These are phyloP conservation scores for Globisporangium cylindrosporum DNA, from an alignment of 352 stramenopile species.

Conservation along the genomic window DNA sequence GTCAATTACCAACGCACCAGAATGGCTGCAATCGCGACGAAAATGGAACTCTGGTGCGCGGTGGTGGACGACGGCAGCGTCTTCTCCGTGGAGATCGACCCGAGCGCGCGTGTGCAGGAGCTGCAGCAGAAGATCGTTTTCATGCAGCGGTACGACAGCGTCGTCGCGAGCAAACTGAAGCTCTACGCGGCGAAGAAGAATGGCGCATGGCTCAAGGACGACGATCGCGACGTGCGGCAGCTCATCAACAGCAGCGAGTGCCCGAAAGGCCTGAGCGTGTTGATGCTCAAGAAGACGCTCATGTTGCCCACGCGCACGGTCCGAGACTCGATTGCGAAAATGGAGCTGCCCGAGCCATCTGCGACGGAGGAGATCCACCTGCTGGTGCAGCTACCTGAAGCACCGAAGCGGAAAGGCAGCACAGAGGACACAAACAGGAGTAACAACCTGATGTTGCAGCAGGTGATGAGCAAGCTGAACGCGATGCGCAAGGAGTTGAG, in stretches of 20 bases:
- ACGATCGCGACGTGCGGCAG: conserved; percentile 8
- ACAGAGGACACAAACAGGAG: neutral
- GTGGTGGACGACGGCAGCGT: conserved; percentile 8
- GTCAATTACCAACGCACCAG: neutral
- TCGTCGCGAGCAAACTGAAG: conserved; percentile 12
- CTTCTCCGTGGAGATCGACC: neutral
- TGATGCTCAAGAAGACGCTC: neutral
- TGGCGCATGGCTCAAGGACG: conserved; percentile 12
- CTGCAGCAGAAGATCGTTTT: conserved; percentile 7
- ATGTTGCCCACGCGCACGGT: conserved; percentile 6
- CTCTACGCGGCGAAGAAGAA: conserved; percentile 3
- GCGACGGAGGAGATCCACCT: conserved; percentile 6
- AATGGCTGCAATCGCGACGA: neutral
- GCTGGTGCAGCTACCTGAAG: conserved; percentile 6
- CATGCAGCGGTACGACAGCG: neutral
- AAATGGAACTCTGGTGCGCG: conserved; percentile 7
- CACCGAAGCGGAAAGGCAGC: neutral
- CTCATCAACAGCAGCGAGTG: conserved; percentile 5
- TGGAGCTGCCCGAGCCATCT: conserved; percentile 1
- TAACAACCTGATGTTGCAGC: conserved; percentile 2
- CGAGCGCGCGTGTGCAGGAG: neutral
- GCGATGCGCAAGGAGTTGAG: conserved; percentile 8
- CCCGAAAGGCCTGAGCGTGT: neutral
- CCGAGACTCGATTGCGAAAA: neutral
- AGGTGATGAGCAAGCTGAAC: neutral